Conservation (phyloP, 148 eudicot species). For the Nyssa sinensis region DNA sequence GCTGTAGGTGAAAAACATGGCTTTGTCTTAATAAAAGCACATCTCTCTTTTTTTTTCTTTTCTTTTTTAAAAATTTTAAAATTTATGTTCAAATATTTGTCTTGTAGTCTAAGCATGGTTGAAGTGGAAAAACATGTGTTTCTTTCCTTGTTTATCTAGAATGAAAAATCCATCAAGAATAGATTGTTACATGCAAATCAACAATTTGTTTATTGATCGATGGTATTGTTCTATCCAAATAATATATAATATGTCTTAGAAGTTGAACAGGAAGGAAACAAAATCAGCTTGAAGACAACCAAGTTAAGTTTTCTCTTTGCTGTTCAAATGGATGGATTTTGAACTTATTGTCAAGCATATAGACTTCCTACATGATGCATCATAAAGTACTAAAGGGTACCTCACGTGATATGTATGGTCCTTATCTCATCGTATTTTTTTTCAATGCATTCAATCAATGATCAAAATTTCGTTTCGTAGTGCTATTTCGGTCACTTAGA, state of each 20-base stretch:
- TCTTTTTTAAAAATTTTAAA: too few species aligned
- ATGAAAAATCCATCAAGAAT: background rate
- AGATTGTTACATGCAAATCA: background rate
- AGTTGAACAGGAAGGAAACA: background rate
- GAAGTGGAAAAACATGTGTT: background rate
- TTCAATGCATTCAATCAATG: too few species aligned
- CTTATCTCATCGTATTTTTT: too few species aligned
- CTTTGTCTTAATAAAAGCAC: background rate
- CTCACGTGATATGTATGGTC: too few species aligned
- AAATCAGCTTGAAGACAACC: background rate
- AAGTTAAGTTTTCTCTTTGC: background rate
- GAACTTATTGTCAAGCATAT: conserved; percentile 1
- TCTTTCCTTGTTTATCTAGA: background rate
- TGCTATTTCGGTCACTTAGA: too few species aligned
- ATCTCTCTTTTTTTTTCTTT: background rate
- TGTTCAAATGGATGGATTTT: background rate
- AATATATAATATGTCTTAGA: background rate
- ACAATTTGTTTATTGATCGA: too few species aligned
- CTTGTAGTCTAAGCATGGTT: background rate
- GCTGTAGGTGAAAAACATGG: background rate
- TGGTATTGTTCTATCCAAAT: background rate
- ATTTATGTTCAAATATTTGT: background rate
- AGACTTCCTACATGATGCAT: background rate
- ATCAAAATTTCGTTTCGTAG: too few species aligned
- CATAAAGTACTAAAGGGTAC: too few species aligned